Base-by-base conservation (phyloP, 192 early-diverging fungal species). In the Coemansia furcata region DNA sequence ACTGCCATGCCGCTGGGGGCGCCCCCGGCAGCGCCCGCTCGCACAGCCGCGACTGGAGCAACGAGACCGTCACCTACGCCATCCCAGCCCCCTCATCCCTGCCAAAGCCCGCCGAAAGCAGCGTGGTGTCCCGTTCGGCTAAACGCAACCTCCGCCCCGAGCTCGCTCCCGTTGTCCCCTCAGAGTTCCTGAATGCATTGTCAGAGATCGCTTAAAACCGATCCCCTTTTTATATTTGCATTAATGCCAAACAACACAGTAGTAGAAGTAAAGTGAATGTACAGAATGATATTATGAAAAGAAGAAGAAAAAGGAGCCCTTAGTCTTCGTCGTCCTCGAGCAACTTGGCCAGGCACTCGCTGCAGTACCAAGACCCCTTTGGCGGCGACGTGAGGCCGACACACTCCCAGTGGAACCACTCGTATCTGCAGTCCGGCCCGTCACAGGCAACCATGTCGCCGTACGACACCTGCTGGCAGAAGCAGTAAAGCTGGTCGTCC, bases 381-480 rank as follows among this genome's bases (percentile, higher is more conserved):
- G 85, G 85, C 33, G 84, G 74, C 35, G 73, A 77, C 2, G 77
- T 68, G 8, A 86, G 68, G 6, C 85, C 85, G 8, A 86, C 85
- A 37, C 85, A 86, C 46, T 79, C 83, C 73, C 83, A 86, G 62
- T 86, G 85, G 74, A 85, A 86, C 85, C 85, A 86, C 76, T 86
- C 85, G 66, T 74, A 60, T 26, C 69, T 50, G 72, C 84, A 85
- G 57, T 84, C 71, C 0, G 62, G 50, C 0, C 72, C 75, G 35
- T 86, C 85, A 42, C 85, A 86, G 5, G 80, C 85, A 52, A 86
- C 78, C 85, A 86, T 86, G 30, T 86, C 80, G 46, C 85, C 85
- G 35, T 74, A 86, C 32, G 83, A 85, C 43, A 82, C 72, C 58
- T 83, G 85, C 65, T 74, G 80, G 39, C 85, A 86, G 57, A 82